A percentile compares a stretch with the other conserved stretches of the same genome.
phyloP scores from a whole-genome alignment of 108 stramenopile genomes.

The Cylindrotheca closterium region DNA sequence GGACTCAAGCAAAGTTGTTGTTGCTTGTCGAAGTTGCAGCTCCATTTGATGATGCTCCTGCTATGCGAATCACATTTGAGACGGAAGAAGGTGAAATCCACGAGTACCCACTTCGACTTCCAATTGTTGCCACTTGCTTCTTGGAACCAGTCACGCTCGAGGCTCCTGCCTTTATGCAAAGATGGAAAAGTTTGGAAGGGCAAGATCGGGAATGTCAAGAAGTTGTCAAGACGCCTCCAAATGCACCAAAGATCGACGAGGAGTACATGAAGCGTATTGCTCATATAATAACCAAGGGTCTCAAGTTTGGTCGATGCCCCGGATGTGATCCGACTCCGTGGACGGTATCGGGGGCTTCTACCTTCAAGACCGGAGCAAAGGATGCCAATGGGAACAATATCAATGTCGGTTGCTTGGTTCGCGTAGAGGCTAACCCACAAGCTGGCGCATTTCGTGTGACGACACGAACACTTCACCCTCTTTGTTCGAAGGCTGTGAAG shows the following conservation, averaged over 20 bases:
- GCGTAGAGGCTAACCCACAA: slow-evolving; percentile 90
- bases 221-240: slow-evolving; percentile 85
- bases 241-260: slow-evolving; percentile 72
- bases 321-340: slow-evolving; percentile 89
- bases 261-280: slow-evolving; percentile 85
- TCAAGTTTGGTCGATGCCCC: slow-evolving; percentile 83
- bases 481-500: slow-evolving; percentile 87
- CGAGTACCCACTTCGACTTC: slow-evolving; percentile 85
- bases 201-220: slow-evolving; percentile 91
- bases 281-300: slow-evolving; percentile 77
- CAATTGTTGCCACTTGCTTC: slow-evolving; percentile 91
- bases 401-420: slow-evolving; percentile 85
- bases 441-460: slow-evolving; percentile 89
- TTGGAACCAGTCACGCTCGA: slow-evolving; percentile 89
- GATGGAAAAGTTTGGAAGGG: slow-evolving; percentile 90
- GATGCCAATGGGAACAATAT: slow-evolving; percentile 89
- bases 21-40: slow-evolving; percentile 83
- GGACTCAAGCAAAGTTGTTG: slow-evolving; percentile 85
- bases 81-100: slow-evolving; percentile 79
- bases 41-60: slow-evolving; percentile 91
- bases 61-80: slow-evolving; percentile 83
- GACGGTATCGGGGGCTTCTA: slow-evolving; percentile 88
- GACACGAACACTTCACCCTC: slow-evolving; percentile 87
- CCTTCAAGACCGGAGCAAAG: slow-evolving; percentile 84
- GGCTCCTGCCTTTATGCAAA: slow-evolving; percentile 82